These are phyloP conservation scores for Theileria annulata DNA, from an alignment of 169 alveolate species.

Conservation along the genomic window DNA sequence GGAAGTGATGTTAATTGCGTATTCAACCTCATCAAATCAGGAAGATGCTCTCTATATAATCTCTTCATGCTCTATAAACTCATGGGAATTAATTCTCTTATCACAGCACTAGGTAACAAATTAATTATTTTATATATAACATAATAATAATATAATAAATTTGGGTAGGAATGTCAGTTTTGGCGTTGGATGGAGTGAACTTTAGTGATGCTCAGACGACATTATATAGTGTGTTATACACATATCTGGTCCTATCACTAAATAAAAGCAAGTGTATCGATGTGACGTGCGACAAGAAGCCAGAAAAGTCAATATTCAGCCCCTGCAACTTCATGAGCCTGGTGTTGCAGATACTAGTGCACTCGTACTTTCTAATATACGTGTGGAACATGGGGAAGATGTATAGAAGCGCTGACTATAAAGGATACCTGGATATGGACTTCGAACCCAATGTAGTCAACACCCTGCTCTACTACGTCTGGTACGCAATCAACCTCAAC, in stretches of 20 bases:
- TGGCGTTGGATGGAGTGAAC: conserved; percentile 95
- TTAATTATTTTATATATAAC: too few relatives aligned
- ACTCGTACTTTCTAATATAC: conserved; percentile 68
- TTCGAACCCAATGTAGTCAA: conserved; percentile 85
- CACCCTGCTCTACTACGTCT: conserved; percentile 81
- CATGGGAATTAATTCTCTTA: conserved; percentile 91
- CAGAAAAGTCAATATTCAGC: conserved; percentile 68
- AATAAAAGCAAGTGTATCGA: conserved; percentile 73
- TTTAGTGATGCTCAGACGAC: conserved; percentile 96
- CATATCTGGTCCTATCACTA: conserved; percentile 70
- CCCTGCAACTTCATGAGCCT: conserved; percentile 70
- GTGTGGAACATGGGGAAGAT: conserved; percentile 80
- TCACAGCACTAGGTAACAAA: conserved; percentile 85
- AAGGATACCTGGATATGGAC: conserved; percentile 79
- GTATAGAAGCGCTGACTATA: conserved; percentile 54
- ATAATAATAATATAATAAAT: background rate
- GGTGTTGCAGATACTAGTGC: conserved; percentile 75
- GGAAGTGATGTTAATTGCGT: conserved; percentile 89
- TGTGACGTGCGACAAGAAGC: conserved; percentile 55
- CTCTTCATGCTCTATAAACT: conserved; percentile 95
- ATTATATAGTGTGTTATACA: conserved; percentile 75
- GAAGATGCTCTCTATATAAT: conserved; percentile 93
- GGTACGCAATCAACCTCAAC: conserved; percentile 78
- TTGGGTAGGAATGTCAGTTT: conserved; percentile 82
- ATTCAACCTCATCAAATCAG: conserved; percentile 88